Base-by-base conservation (phyloP, 106 monocot species). In the Dioscorea alata region DNA sequence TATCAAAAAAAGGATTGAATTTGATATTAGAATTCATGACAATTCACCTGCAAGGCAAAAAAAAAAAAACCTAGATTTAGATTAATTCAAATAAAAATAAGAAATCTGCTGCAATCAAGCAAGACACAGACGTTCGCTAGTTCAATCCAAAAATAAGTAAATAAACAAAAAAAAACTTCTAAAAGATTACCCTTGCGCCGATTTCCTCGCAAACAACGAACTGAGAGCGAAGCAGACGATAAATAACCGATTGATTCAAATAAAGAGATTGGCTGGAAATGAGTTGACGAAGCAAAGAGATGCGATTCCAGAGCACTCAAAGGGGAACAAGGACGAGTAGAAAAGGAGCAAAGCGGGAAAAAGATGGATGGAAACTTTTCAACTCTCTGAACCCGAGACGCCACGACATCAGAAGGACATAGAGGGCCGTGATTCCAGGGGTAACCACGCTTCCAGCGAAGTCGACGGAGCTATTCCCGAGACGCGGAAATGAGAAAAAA, bases 11-110 rank as follows among this genome's bases (percentile, higher is more conserved):
- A 8, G 69, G 19, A 58, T 69, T 34, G 2, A 32, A 59, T 71
- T 71, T 71, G 52, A 53, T 24, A 52, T 67, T 31, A 23, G 71
- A 71, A 23, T 59, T 23, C 71, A 60, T 60, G 20, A 16, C 4
- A 34, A 19, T 6, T 10, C 56, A 54, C 24, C 69, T 69, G 57
- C 32, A 52, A 67, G 52, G 7, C 15, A 24, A 21, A 23, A 13
- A 64, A 32, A 64, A 35, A 14, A 8, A 54, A 54, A 54, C 2
- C 42, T 42, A 42, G 10, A 3, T 3, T 8, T 10, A 6, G 6
- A 42, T 6, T 42, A 42, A 28, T 10, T 6, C 42, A 42, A 42
- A 42, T 42, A 42, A 42, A 8, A 42, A 2, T 42, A 42, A 42
- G 6, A 28, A 28, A 28, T 42, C 42, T 42, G 0, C 10, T 42